phyloP scores from a whole-genome alignment of 352 stramenopile genomes.

The Pythium phragmiticola region DNA sequence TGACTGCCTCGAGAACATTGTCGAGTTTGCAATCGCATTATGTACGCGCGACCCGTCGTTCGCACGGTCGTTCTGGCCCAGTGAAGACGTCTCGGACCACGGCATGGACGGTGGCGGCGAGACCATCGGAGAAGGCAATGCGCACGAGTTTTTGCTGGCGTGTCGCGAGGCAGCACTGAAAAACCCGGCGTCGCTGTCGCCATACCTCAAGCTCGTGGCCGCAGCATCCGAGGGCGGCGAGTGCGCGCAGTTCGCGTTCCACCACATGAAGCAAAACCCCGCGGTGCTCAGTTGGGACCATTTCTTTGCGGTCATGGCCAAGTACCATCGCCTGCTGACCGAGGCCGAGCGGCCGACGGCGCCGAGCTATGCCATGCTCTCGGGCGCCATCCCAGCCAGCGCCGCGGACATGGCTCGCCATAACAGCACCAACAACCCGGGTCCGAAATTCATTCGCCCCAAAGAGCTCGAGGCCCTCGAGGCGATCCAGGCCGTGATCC shows the following conservation, averaged over 20 bases:
- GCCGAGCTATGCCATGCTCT: slow-evolving; percentile 27
- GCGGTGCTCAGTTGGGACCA: slow-evolving; percentile 79
- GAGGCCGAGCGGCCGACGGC: slow-evolving; percentile 57
- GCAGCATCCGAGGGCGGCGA: slow-evolving; percentile 62
- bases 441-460: slow-evolving; percentile 71
- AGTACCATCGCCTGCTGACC: slow-evolving; percentile 78
- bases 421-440: slow-evolving; percentile 29
- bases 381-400: slow-evolving; percentile 29
- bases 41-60: slow-evolving; percentile 59
- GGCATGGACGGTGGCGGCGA: slow-evolving; percentile 12
- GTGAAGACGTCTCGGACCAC: slow-evolving; percentile 25
- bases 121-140: slow-evolving; percentile 36
- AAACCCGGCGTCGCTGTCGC: slow-evolving; percentile 69
- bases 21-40: slow-evolving; percentile 66
- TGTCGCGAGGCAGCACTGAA: slow-evolving; percentile 75
- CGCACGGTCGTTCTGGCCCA: slow-evolving; percentile 63
- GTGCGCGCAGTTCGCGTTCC: slow-evolving; percentile 75
- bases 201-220: slow-evolving; percentile 75
- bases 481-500: slow-evolving; percentile 77
- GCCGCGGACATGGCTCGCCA: slow-evolving; percentile 6
- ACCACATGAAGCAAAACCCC: slow-evolving; percentile 86
- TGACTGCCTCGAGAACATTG: slow-evolving; percentile 78
- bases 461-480: slow-evolving; percentile 83
- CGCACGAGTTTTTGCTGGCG: slow-evolving; percentile 59
- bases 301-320: slow-evolving; percentile 83